Evolutionary conservation across 495 filamentous ascomycete genomes (phyloP).

Genomic region (Penicillium robsamsonii): DNA sequence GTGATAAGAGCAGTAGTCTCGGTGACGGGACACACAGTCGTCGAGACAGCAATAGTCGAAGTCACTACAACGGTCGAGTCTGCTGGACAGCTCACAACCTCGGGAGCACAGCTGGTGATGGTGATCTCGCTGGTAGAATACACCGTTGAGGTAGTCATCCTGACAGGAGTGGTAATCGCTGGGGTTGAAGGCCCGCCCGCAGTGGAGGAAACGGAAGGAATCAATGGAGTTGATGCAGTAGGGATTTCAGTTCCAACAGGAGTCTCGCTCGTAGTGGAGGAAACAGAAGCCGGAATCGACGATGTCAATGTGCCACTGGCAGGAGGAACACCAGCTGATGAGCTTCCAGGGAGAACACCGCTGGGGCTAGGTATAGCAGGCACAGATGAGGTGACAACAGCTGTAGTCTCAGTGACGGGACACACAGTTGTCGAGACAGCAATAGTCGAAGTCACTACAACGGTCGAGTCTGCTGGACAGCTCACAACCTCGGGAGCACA

Average conservation of each 20-base stretch:
- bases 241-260: too few species aligned
- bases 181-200: neutral
- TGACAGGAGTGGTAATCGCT: constrained; percentile 12
- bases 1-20: constrained; percentile 27
- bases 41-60: constrained; percentile 54
- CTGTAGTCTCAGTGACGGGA: constrained; percentile 43
- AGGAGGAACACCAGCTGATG: neutral
- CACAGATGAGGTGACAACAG: constrained; percentile 14
- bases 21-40: constrained; percentile 58
- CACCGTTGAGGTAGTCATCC: constrained; percentile 56
- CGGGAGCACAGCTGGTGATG: constrained; percentile 55
- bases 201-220: neutral
- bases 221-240: too few species aligned
- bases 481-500: constrained; percentile 57
- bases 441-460: constrained; percentile 54
- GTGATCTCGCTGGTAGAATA: constrained; percentile 57
- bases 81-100: constrained; percentile 58
- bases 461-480: constrained; percentile 54
- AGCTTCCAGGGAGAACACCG: neutral
- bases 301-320: neutral
- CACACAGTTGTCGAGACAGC: constrained; percentile 62
- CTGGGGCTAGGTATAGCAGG: neutral
- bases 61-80: constrained; percentile 51
- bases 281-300: too few species aligned
- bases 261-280: constrained; percentile 13